Evolutionary conservation across 208 protist species (phyloP).

Genomic region (Zelonia costaricensis): DNA sequence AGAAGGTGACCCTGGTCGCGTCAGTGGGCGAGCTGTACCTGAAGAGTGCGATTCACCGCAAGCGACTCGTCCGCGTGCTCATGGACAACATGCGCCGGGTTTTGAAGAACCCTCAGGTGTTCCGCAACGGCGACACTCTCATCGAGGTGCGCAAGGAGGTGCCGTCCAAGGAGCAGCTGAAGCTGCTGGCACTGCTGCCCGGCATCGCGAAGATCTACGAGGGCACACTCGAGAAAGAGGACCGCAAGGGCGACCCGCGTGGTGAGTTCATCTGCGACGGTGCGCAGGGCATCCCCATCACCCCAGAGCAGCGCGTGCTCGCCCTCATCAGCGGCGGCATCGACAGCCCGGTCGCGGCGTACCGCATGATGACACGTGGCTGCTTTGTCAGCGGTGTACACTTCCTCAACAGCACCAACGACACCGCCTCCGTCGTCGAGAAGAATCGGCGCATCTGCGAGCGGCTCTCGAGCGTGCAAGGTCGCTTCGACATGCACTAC

Average conservation of each 20-base stretch:
- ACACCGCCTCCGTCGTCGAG: slow-evolving; percentile 70
- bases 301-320: slow-evolving; percentile 56
- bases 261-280: slow-evolving; percentile 52
- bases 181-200: slow-evolving; percentile 58
- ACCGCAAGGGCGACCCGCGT: slow-evolving; percentile 62
- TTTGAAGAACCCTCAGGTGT: slow-evolving; percentile 63
- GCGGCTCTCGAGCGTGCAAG: slow-evolving; percentile 64
- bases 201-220: slow-evolving; percentile 83
- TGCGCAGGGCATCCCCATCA: slow-evolving; percentile 69
- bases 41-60: slow-evolving; percentile 78
- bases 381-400: slow-evolving; percentile 75
- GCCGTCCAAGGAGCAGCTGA: slow-evolving; percentile 52
- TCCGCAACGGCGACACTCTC: slow-evolving; percentile 68
- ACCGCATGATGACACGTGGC: slow-evolving; percentile 85
- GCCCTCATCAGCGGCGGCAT: slow-evolving; percentile 83
- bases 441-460: slow-evolving; percentile 80
- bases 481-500: slow-evolving; percentile 75
- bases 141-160: slow-evolving; percentile 64
- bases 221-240: slow-evolving; percentile 13
- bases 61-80: slow-evolving; percentile 58
- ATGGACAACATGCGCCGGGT: slow-evolving; percentile 67
- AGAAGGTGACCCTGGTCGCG: slow-evolving; percentile 56
- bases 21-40: slow-evolving; percentile 81
- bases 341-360: slow-evolving; percentile 86
- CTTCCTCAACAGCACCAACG: slow-evolving; percentile 87